These are phyloP conservation scores for Oryza meridionalis DNA, from an alignment of 176 grass and related monocot species.

Conservation along the genomic window DNA sequence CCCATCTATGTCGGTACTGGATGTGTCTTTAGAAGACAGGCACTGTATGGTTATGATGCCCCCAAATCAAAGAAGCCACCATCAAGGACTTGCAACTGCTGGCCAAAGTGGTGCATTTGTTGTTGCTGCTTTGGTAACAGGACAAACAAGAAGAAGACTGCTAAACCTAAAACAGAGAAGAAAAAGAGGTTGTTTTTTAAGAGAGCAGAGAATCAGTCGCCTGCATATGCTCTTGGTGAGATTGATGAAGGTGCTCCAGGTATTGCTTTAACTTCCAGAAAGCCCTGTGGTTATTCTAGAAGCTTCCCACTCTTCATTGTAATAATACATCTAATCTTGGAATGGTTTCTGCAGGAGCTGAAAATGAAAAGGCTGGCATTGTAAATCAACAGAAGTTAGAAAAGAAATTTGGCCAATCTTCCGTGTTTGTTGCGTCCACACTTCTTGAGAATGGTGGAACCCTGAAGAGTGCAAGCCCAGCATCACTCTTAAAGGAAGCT, in stretches of 20 bases:
- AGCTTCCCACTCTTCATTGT: neutral
- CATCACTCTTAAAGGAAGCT: constrained; percentile 75
- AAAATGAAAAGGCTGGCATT: constrained; percentile 46
- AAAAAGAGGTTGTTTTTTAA: constrained; percentile 67
- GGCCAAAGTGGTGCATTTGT: constrained; percentile 77
- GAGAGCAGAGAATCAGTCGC: constrained; percentile 60
- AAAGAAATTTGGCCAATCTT: constrained; percentile 80
- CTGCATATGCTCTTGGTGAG: constrained; percentile 73
- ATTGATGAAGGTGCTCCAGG: constrained; percentile 61
- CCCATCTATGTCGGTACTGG: constrained; percentile 97
- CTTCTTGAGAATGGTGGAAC: constrained; percentile 73
- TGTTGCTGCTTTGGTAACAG: constrained; percentile 53
- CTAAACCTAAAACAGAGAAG: constrained; percentile 70
- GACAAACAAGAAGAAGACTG: constrained; percentile 67
- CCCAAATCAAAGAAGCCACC: constrained; percentile 89
- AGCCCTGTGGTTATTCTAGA: neutral
- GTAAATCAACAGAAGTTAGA: constrained; percentile 64
- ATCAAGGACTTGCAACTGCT: constrained; percentile 84
- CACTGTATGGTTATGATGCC: constrained; percentile 84
- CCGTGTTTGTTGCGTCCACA: constrained; percentile 77
- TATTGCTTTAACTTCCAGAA: constrained; percentile 29
- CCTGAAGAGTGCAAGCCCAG: constrained; percentile 58
- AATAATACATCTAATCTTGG: neutral
- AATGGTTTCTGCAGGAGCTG: constrained; percentile 43
- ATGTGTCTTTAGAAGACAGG: constrained; percentile 82